Evolutionary conservation across 305 asterid species (phyloP).

Genomic region (Withania somnifera): DNA sequence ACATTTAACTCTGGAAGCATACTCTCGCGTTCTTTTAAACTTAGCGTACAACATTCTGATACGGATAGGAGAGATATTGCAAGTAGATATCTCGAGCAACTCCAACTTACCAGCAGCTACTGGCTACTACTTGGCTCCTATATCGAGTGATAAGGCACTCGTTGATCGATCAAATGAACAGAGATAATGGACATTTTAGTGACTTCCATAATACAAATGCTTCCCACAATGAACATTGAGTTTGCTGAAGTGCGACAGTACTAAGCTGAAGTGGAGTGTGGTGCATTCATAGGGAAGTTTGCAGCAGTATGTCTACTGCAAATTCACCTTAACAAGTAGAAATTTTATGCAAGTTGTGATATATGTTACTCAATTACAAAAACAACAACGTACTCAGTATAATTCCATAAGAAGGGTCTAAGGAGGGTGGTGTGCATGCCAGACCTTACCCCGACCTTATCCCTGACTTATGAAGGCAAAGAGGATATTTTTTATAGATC

Average conservation of each 20-base stretch:
- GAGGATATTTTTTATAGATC: too few species aligned
- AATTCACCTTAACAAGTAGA: not conserved
- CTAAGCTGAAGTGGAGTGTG: constrained; percentile 51
- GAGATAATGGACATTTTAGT: constrained; percentile 20
- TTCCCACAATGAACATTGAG: constrained; percentile 11
- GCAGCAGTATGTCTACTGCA: constrained; percentile 17
- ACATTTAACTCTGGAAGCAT: constrained; percentile 73
- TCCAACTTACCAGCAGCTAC: constrained; percentile 54
- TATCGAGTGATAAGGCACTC: constrained; percentile 57
- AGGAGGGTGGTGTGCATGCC: too few species aligned
- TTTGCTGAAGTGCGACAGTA: constrained; percentile 20
- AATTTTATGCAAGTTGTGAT: not conserved
- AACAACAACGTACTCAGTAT: too few species aligned
- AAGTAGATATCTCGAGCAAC: constrained; percentile 65
- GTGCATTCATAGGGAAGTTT: constrained; percentile 60
- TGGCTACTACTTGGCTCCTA: constrained; percentile 52
- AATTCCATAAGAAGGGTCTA: too few species aligned
- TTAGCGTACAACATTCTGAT: constrained; percentile 61
- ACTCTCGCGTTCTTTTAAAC: constrained; percentile 73
- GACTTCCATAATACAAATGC: not conserved
- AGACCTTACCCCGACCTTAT: too few species aligned
- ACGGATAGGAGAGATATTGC: constrained; percentile 62
- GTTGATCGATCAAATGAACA: constrained; percentile 54
- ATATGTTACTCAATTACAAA: not conserved
- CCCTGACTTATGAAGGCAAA: too few species aligned